Conservation (phyloP, 257 asterid species). For the Schizonepeta tenuifolia region DNA sequence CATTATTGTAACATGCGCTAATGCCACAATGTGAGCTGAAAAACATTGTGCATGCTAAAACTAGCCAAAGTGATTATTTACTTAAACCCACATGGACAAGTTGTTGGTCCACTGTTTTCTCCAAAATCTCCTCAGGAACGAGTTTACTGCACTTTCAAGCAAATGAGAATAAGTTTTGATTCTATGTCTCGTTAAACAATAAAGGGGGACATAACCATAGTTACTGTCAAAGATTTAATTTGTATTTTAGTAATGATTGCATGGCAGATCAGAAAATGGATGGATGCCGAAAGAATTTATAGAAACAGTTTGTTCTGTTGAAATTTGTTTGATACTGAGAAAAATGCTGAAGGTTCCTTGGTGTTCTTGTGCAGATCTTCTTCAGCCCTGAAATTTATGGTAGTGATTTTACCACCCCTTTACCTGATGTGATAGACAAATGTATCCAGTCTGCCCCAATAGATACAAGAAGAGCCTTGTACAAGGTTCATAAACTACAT, state of each 20-base stretch:
- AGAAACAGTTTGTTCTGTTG: background rate
- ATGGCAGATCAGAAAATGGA: conserved; percentile 13
- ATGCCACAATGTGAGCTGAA: background rate
- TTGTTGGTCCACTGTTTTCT: conserved; percentile 14
- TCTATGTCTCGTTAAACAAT: conserved; percentile 10
- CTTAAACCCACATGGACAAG: background rate
- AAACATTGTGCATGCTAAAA: conserved; percentile 1
- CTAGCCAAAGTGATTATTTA: background rate
- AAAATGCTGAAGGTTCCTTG: conserved; percentile 16
- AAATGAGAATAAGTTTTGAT: conserved; percentile 3
- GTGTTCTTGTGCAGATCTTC: conserved; percentile 68
- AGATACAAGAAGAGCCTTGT: conserved; percentile 96
- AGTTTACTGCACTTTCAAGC: conserved; percentile 22
- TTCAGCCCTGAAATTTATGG: conserved; percentile 90
- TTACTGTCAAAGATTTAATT: conserved; percentile 2
- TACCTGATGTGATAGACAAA: conserved; percentile 85
- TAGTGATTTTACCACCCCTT: conserved; percentile 74
- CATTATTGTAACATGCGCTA: background rate
- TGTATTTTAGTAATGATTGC: conserved; percentile 11
- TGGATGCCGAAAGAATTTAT: background rate
- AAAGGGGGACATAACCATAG: background rate
- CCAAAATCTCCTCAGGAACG: background rate
- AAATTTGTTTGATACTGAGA: conserved; percentile 9
- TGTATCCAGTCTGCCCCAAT: conserved; percentile 98
- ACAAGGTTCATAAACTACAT: conserved; percentile 66